phyloP scores from a whole-genome alignment of 371 early-diverging fungal genomes.

The Mortierella sp. region DNA sequence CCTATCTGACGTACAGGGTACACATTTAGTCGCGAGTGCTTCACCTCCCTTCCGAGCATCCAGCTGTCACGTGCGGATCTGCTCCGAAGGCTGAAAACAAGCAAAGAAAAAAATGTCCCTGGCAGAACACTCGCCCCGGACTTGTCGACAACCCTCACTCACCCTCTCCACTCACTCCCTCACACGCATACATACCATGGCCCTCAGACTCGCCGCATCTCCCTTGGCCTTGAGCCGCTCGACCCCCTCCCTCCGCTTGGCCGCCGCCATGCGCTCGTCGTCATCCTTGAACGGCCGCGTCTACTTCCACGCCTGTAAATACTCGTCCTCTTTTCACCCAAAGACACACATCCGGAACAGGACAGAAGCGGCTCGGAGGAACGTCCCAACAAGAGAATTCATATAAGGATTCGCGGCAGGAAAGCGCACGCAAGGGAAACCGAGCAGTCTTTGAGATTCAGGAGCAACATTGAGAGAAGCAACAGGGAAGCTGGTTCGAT shows the following conservation, averaged over 20 bases:
- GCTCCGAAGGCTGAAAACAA: background rate
- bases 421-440: background rate
- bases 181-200: constrained; percentile 29
- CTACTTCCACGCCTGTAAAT: constrained; percentile 54
- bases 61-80: background rate
- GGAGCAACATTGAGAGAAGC: background rate
- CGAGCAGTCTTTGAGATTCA: background rate
- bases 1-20: background rate
- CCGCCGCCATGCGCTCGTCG: constrained; percentile 47
- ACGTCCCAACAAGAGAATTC: background rate
- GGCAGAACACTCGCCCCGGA: background rate
- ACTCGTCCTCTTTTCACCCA: background rate
- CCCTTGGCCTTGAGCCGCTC: constrained; percentile 48
- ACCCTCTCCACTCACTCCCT: constrained; percentile 17
- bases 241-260: constrained; percentile 40
- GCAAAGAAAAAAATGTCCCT: background rate
- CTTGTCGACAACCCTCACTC: constrained; percentile 9
- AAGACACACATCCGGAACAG: background rate
- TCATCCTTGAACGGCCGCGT: constrained; percentile 48
- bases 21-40: background rate
- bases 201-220: constrained; percentile 49
- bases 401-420: background rate
- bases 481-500: background rate
- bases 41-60: background rate
- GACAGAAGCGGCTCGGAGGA: background rate